Conservation (phyloP, 257 asterid species). For the Petunia secreta region DNA sequence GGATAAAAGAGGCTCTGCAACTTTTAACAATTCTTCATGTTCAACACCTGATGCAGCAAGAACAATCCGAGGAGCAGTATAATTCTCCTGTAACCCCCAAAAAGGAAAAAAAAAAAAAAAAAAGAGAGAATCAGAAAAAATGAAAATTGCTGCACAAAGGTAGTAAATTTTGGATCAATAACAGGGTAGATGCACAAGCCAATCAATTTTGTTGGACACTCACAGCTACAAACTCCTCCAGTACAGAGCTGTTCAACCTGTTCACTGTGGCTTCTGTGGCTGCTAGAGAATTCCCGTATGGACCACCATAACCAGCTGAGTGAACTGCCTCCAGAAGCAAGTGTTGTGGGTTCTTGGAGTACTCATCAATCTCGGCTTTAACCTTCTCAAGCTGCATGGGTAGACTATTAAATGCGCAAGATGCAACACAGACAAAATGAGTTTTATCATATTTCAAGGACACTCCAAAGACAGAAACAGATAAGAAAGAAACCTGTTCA, state of each 20-base stretch:
- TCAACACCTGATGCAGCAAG: slow-evolving; percentile 93
- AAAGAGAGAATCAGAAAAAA: slow-evolving; percentile 27
- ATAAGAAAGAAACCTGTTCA: slow-evolving; percentile 65
- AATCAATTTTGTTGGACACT: slow-evolving; percentile 35
- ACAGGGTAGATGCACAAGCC: slow-evolving; percentile 18
- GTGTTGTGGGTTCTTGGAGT: slow-evolving; percentile 69
- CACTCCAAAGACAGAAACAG: background rate
- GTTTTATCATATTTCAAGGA: background rate
- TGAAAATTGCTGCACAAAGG: background rate
- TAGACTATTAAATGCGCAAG: background rate
- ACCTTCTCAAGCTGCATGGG: slow-evolving; percentile 59
- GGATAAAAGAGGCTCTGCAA: slow-evolving; percentile 80
- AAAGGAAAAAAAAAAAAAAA: slow-evolving; percentile 25
- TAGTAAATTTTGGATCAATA: slow-evolving; percentile 3
- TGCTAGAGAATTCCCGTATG: slow-evolving; percentile 61
- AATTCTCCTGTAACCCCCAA: slow-evolving; percentile 54
- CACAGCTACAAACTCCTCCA: slow-evolving; percentile 83
- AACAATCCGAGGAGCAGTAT: slow-evolving; percentile 77
- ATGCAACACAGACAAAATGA: background rate
- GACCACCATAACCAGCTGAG: slow-evolving; percentile 74
- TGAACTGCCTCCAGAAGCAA: slow-evolving; percentile 86
- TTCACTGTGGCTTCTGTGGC: slow-evolving; percentile 66
- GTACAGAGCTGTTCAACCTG: slow-evolving; percentile 55
- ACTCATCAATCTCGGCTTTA: slow-evolving; percentile 59
- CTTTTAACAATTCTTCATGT: slow-evolving; percentile 69